Conservation (phyloP, 352 stramenopile genomes). For the Globisporangium solare region DNA sequence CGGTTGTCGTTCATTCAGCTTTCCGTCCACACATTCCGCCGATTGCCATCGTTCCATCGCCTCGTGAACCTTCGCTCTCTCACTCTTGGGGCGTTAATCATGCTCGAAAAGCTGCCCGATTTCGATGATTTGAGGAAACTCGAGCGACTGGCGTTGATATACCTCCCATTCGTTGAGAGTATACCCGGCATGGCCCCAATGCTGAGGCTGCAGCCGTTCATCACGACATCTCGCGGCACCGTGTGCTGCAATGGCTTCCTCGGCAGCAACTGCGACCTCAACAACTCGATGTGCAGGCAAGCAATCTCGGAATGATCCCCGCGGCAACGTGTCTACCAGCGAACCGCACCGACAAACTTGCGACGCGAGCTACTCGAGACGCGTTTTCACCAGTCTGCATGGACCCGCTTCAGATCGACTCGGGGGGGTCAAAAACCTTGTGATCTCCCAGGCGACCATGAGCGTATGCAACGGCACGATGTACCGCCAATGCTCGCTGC, state of each 20-base stretch:
- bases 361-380: neutral
- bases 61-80: too few species aligned
- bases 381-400: conserved; percentile 1
- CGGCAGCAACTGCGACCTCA: conserved; percentile 6
- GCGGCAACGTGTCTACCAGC: neutral
- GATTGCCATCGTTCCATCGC: too few species aligned
- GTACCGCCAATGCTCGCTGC: conserved; percentile 16
- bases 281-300: conserved; percentile 4
- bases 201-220: neutral
- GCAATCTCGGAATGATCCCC: neutral
- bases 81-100: too few species aligned
- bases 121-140: too few species aligned
- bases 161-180: too few species aligned
- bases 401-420: neutral
- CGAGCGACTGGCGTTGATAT: too few species aligned
- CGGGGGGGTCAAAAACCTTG: neutral
- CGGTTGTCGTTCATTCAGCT: too few species aligned
- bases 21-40: too few species aligned
- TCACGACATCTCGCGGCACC: neutral
- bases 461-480: conserved; percentile 20
- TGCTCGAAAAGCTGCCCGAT: too few species aligned
- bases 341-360: conserved; percentile 7
- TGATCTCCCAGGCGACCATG: conserved; percentile 1
- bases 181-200: conserved; percentile 12
- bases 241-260: conserved; percentile 19